Conservation (phyloP, 148 eudicot species). For the Heliamphora exappendiculata region DNA sequence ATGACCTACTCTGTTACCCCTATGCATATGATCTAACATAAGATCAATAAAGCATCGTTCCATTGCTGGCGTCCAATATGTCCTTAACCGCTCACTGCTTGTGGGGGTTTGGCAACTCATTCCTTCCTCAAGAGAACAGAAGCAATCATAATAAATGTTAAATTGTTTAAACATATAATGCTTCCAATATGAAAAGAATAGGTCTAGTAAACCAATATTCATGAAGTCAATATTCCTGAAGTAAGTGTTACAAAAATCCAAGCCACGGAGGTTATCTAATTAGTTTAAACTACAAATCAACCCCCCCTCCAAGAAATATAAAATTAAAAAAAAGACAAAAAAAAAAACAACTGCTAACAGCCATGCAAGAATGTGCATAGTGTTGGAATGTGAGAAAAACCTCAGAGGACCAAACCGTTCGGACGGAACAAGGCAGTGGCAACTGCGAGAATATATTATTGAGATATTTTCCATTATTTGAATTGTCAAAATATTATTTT, state of each 20-base stretch:
- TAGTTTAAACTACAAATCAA: neutral
- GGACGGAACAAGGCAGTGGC: no score
- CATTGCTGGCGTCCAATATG: conserved; percentile 12
- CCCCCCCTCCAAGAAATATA: no score
- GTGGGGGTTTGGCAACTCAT: conserved; percentile 9
- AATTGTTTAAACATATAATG: neutral
- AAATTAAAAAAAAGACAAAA: neutral
- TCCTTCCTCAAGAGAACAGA: neutral
- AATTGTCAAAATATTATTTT: no score
- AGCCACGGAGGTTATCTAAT: neutral
- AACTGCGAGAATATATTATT: no score
- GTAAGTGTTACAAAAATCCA: neutral
- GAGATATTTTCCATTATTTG: no score
- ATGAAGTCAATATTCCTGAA: neutral
- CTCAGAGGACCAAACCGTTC: no score
- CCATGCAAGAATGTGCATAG: neutral
- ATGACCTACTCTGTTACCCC: conserved; percentile 12
- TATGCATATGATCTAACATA: conserved; percentile 11
- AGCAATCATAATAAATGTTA: neutral
- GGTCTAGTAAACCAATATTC: neutral
- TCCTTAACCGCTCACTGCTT: neutral
- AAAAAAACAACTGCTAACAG: neutral
- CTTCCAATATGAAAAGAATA: neutral
- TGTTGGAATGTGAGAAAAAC: no score
- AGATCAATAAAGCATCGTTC: conserved; percentile 13